These are phyloP conservation scores for Solanum virginianum DNA, from an alignment of 257 asterid species.

Conservation along the genomic window DNA sequence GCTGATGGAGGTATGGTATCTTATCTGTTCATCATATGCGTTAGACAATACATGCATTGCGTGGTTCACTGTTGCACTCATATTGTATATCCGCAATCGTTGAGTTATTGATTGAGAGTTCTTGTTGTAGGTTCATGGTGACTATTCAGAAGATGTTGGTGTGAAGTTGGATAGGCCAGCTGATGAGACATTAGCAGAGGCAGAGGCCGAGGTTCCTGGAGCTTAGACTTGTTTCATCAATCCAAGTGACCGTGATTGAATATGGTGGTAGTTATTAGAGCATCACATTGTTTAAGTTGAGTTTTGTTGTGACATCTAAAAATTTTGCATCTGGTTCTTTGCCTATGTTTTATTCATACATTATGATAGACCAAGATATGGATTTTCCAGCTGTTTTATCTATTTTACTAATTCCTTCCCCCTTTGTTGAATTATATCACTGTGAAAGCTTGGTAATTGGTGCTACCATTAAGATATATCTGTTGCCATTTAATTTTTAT, in stretches of 20 bases:
- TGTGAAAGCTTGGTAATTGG: not conserved
- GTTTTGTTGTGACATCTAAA: not conserved
- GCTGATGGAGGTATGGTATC: slow-evolving; percentile 20
- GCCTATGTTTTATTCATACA: not conserved
- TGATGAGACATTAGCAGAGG: not conserved
- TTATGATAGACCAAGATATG: not conserved
- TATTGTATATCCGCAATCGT: not conserved
- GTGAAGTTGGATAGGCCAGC: slow-evolving; percentile 22
- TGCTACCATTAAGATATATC: not conserved
- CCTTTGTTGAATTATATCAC: not conserved
- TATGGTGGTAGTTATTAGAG: not conserved
- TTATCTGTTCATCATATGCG: not conserved
- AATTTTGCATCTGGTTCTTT: not conserved
- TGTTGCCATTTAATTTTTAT: no score
- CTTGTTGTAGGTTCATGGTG: slow-evolving; percentile 19
- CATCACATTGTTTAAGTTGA: not conserved
- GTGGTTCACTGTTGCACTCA: not conserved
- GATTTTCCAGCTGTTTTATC: not conserved
- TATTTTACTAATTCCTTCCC: not conserved
- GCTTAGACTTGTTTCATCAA: not conserved
- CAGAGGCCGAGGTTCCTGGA: not conserved
- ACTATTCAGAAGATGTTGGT: slow-evolving; percentile 27
- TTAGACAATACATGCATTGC: not conserved
- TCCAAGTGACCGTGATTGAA: not conserved
- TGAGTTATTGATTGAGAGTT: not conserved